Base-by-base conservation (phyloP, 345 rosid genomes). In the Eucalyptus curtisii region DNA sequence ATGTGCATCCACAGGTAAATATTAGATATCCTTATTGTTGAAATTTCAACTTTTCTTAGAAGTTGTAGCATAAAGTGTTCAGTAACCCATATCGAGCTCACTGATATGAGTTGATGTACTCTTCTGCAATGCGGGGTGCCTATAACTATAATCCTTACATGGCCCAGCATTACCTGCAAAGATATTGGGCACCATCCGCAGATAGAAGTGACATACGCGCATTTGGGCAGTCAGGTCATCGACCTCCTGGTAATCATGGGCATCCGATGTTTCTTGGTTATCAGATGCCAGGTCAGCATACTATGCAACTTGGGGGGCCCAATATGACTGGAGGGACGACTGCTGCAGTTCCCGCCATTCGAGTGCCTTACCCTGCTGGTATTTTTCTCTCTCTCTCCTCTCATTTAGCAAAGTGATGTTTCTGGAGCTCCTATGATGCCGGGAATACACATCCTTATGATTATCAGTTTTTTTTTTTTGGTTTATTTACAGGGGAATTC, bases 161-260 rank as follows among this genome's bases (percentile, higher is more conserved):
- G n/a, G 81, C 89, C 66, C 93, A 92, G 61, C 91, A 90, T 48
- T 91, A 90, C 88, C 52, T 88, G 76, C 93, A 88, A 50, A 82
- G 87, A 8, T 91, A 91, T 48, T 87, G 91, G 31, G 44, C 59
- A 84, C 90, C 90, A 3, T 92, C 91, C 14, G 31, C 90, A 30
- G 81, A 37, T 89, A 86, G 87, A 80, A 81, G 90, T 7, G 89
- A 90, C 45, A 10, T 86, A 42, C 80, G 88, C 85, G 49, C 92
- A 15, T 90, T 86, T 85, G 92, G 90, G 88, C 90, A 88, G 79
- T 84, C 90, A 44, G 76, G 85, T 59, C 93, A 86, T 57, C 86
- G 33, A 53, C 49, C 82, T 89, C 89, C 91, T 61, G 88, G 91
- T 3, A n/a, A 86, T 88, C 93, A 88, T 55, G 90, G 89, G 44